Percentiles rank a stretch among this genome's conserved stretches.
Evolutionary conservation across 495 filamentous ascomycete genomes (phyloP).

Genomic region (Aspergillus cristatus): DNA sequence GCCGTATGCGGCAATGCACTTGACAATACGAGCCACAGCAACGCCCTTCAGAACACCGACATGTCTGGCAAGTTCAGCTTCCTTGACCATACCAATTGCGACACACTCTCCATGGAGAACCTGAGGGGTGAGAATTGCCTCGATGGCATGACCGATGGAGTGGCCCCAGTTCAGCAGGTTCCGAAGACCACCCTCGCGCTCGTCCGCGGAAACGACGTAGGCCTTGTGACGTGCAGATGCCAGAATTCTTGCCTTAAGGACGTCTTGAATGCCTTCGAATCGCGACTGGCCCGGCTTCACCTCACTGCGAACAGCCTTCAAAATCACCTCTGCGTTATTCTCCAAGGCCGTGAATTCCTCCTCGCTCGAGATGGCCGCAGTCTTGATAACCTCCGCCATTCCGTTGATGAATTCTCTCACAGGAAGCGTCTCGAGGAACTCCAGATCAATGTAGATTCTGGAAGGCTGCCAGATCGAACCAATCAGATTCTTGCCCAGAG

Average conservation of each 20-base stretch:
- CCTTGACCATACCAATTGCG: constrained; percentile 96
- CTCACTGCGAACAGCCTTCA: constrained; percentile 58
- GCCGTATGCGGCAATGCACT: constrained; percentile 88
- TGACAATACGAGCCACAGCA: constrained; percentile 80
- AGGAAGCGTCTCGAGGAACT: constrained; percentile 85
- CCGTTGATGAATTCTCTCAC: constrained; percentile 95
- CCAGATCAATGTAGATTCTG: constrained; percentile 87
- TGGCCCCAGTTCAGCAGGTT: constrained; percentile 97
- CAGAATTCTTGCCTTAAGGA: constrained; percentile 77
- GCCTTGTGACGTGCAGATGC: constrained; percentile 89
- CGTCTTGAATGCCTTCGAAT: constrained; percentile 59
- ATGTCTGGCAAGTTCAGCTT: constrained; percentile 86
- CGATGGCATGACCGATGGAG: constrained; percentile 94
- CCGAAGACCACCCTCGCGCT: constrained; percentile 86
- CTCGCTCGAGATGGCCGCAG: constrained; percentile 91
- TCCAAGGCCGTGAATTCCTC: constrained; percentile 80
- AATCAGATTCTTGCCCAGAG: constrained; percentile 93
- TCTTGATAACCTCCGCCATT: constrained; percentile 98
- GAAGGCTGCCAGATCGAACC: constrained; percentile 95
- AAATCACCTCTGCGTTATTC: constrained; percentile 62
- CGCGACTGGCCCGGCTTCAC: constrained; percentile 44
- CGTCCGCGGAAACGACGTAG: constrained; percentile 84
- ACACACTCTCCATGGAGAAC: constrained; percentile 93
- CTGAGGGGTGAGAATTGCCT: constrained; percentile 91
- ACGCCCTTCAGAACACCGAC: constrained; percentile 79